Conservation (phyloP, 1,139 yeast species). For the Pichia sp. region DNA sequence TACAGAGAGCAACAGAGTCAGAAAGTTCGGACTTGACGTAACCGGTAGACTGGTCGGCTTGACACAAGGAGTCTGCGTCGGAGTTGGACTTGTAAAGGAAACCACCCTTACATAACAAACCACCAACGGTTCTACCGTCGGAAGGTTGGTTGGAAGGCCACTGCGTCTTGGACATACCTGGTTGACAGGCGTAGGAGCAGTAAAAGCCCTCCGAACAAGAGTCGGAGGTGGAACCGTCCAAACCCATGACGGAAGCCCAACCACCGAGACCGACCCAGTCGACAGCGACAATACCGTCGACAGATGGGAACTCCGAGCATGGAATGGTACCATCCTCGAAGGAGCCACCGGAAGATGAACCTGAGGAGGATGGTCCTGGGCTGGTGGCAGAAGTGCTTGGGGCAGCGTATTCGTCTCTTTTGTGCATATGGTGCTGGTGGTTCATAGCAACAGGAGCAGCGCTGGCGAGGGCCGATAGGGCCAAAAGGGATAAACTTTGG, state of each 20-base stretch:
- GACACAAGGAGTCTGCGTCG: slow-evolving; percentile 63
- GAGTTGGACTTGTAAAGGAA: slow-evolving; percentile 74
- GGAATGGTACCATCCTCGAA: slow-evolving; percentile 76
- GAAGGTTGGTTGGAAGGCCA: slow-evolving; percentile 87
- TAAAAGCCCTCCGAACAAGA: slow-evolving; percentile 81
- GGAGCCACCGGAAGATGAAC: slow-evolving; percentile 36
- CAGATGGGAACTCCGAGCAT: slow-evolving; percentile 72
- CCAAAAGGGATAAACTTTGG: slow-evolving; percentile 23
- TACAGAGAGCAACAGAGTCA: slow-evolving; percentile 77
- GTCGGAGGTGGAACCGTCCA: slow-evolving; percentile 50
- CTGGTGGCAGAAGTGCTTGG: too few species aligned
- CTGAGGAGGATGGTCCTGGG: slow-evolving; percentile 12
- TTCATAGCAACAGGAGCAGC: slow-evolving; percentile 42
- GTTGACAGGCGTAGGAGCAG: slow-evolving; percentile 95
- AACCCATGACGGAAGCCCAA: slow-evolving; percentile 76
- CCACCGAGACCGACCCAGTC: slow-evolving; percentile 85
- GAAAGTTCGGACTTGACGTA: slow-evolving; percentile 60
- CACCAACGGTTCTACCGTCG: slow-evolving; percentile 88
- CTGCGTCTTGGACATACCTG: slow-evolving; percentile 97
- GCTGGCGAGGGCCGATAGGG: slow-evolving; percentile 27
- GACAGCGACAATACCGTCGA: slow-evolving; percentile 74
- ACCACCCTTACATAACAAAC: slow-evolving; percentile 75
- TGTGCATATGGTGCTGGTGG: slow-evolving; percentile 52
- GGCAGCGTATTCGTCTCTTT: slow-evolving; percentile 47
- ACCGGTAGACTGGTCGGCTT: slow-evolving; percentile 74